Base-by-base conservation (phyloP, 805 yeast species). In the Metschnikowia proteae region DNA sequence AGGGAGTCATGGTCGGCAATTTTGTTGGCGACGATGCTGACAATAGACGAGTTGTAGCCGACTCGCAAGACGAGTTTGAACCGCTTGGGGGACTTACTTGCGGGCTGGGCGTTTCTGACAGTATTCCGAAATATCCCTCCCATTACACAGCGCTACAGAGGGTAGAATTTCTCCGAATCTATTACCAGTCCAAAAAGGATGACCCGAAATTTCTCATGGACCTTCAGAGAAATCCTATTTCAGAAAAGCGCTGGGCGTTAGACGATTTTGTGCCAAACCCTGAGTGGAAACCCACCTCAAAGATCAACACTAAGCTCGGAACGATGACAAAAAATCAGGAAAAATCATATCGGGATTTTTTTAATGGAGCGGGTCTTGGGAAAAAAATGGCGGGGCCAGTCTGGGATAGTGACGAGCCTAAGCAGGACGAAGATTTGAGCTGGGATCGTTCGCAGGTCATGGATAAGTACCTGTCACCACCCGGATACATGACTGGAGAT, bases 401-500 rank as follows among this genome's bases (percentile, higher is more conserved):
- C 11, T 57, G 60, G 60, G 49, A 49, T 26, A 45, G 53, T 17
- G 61, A 61, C n/a, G 58, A 56, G 6, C 25, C 37, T 4, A 39
- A 43, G 6, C n/a, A 23, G 7, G 29, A 31, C 6, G 50, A 48
- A 13, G 41, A 31, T 2, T 38, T 25, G 23, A 38, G 30, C 30
- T 47, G 56, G 53, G 62, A 55, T 6, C 55, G 40, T 38, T 63
- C 55, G 17, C 75, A 70, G 54, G 53, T 68, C 6, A 67, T 61
- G 56, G 73, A 69, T 51, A 66, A 65, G 50, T 63, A 67, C 42
- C 68, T 68, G 46, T 63, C 70, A 4, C 75, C 75, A 2, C 73
- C 74, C 2, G 74, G 74, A 13, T 70, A 65, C 50, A 70, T 70
- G 73, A 53, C 55, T 17, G 68, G 70, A 22, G 71, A 66, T 39